A percentile compares a stretch with the other conserved stretches of the same genome.
phyloP scores from a whole-genome alignment of 2,329 filamentous ascomycete species.

The Talaromyces atroroseus region DNA sequence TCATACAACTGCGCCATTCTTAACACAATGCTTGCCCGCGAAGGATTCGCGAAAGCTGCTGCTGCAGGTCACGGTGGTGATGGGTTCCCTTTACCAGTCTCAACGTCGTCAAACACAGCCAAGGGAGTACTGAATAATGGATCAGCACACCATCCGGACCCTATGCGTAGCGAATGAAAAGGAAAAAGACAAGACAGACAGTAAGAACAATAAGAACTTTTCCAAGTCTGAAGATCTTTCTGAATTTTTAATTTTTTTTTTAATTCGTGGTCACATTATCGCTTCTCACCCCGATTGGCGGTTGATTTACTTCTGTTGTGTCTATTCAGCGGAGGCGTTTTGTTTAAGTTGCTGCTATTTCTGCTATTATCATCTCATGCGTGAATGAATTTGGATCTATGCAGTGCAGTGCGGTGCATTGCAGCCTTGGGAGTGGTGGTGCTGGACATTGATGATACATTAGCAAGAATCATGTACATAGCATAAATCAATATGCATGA shows the following conservation, averaged over 20 bases:
- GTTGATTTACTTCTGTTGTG: not conserved
- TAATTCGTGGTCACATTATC: too few relatives aligned
- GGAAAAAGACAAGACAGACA: not conserved
- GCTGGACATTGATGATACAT: not conserved
- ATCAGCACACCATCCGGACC: not conserved
- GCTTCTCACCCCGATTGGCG: not conserved
- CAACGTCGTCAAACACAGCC: not conserved
- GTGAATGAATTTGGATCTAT: not conserved
- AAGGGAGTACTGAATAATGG: slow-evolving; percentile 1
- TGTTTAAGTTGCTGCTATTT: not conserved
- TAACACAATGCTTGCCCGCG: slow-evolving; percentile 80
- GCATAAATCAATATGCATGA: not conserved
- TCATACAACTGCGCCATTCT: slow-evolving; percentile 85
- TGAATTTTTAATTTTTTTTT: not conserved
- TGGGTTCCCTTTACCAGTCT: slow-evolving; percentile 34
- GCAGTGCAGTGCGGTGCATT: not conserved
- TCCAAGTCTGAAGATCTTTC: not conserved
- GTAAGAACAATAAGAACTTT: not conserved
- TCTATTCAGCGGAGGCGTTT: not conserved
- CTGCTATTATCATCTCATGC: not conserved
- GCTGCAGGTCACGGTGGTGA: slow-evolving; percentile 40
- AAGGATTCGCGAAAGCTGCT: slow-evolving; percentile 67
- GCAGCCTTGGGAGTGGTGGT: too few relatives aligned
- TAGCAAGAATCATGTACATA: slow-evolving; percentile 1
- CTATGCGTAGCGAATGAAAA: not conserved